phyloP scores from a whole-genome alignment of 2,329 filamentous ascomycete species.

The Fusarium duplospermum region DNA sequence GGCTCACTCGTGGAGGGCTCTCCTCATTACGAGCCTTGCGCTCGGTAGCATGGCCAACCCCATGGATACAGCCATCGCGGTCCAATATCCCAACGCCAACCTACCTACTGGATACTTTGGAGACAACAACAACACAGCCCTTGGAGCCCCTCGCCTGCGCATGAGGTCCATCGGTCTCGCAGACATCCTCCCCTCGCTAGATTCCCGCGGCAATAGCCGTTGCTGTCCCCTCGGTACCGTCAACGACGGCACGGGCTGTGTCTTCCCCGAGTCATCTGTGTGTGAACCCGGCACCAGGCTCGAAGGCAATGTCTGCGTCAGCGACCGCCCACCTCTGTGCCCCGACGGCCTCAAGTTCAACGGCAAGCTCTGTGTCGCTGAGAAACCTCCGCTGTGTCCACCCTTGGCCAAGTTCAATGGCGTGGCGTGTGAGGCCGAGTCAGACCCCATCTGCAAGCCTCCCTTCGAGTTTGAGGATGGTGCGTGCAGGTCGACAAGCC shows the following conservation, averaged over 20 bases:
- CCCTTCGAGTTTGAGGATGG: constrained; percentile 4
- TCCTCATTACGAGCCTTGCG: background rate
- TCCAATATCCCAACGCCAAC: background rate
- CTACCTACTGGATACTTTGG: background rate
- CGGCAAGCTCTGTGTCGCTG: constrained; percentile 10
- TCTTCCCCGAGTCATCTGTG: constrained; percentile 29
- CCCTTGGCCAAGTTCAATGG: constrained; percentile 14
- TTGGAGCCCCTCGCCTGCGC: background rate
- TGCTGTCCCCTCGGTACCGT: constrained; percentile 17
- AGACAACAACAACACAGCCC: background rate
- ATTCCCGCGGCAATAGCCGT: background rate
- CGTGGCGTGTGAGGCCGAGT: constrained; percentile 15
- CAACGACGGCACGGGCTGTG: constrained; percentile 27
- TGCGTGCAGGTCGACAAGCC: background rate
- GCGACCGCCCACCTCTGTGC: constrained; percentile 2
- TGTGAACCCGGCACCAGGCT: constrained; percentile 19
- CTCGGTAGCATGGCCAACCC: background rate
- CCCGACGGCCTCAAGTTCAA: constrained; percentile 12
- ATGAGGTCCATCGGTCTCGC: background rate
- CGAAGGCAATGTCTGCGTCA: constrained; percentile 25
- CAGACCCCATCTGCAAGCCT: background rate
- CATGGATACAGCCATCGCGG: background rate
- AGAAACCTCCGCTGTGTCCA: background rate
- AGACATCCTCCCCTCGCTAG: background rate
- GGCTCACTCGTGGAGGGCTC: background rate